Evolutionary conservation across 148 eudicot genomes (phyloP).

Genomic region (Chenopodium quinoa): DNA sequence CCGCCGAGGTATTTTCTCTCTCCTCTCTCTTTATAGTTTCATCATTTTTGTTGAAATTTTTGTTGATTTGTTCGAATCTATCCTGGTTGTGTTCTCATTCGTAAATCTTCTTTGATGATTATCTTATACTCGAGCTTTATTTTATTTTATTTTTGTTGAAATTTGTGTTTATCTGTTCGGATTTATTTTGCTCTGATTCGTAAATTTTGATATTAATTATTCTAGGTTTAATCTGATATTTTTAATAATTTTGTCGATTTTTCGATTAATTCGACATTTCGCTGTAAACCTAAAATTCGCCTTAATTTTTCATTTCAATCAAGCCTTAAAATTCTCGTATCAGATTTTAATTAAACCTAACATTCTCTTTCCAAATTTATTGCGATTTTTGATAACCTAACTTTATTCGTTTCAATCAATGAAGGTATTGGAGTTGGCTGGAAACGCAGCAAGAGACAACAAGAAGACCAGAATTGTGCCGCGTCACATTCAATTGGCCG

Average conservation of each 20-base stretch:
- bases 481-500: slow-evolving; percentile 39
- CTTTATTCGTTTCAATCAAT: background rate
- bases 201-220: no score
- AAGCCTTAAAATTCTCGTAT: no score
- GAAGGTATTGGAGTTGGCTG: slow-evolving; percentile 40
- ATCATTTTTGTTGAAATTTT: background rate
- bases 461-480: slow-evolving; percentile 41
- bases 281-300: no score
- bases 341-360: background rate
- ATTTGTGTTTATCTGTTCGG: no score
- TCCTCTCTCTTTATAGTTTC: background rate
- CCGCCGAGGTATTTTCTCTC: slow-evolving; percentile 30
- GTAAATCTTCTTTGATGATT: background rate
- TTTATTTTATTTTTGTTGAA: no score
- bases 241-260: background rate
- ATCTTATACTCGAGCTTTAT: background rate
- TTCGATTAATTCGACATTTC: background rate
- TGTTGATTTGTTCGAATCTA: background rate
- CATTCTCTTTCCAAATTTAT: no score
- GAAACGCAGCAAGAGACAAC: slow-evolving; percentile 44
- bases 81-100: background rate
- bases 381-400: no score
- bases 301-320: no score
- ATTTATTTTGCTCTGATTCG: no score
- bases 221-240: no score